Evolutionary conservation across 768 basidiomycete species (phyloP), one percentile per base, ranked within the genome.

Genomic region (Tephrocybe sp.): DNA sequence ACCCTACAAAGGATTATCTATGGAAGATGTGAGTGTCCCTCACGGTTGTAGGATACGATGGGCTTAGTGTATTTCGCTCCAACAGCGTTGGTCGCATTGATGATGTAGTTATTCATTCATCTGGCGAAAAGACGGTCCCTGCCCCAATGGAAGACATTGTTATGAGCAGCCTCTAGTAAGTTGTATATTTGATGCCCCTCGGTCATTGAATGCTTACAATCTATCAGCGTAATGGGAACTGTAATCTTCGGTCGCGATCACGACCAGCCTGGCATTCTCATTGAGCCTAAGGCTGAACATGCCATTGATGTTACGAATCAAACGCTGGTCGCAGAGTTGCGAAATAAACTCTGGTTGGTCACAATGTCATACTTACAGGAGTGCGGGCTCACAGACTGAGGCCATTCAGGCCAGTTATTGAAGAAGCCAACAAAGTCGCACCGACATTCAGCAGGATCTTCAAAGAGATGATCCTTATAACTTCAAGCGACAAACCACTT

Each of bases 391-490:
- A 17, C 20, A 20, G n/a, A 20, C 9, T 30, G 0, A 12, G 3
- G 4, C 12, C 9, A 3, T 34, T 15, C 48, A 76, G 71, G 70
- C 65, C 62, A 1, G 54, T 63, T 9, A 68, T 77, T 1, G 75
- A 75, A 34, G 68, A 74, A 23, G 76, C 75, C 1, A 79, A 78
- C 55, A 63, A 51, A 14, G 58, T 59, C 3, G 69, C 72, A 0
- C 75, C 77, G 0, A 49, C 65, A 0, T 76, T 70, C 40, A 75
- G 73, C 48, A 65, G 71, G 12, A 68, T 78, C 4, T 77, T 75
- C 61, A 76, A 75, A 50, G 75, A 82, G 54, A 76, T 81, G 76
- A 76, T 83, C 32, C 33, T 80, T 25, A 64, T 80, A 12, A 67
- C 78, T 0, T 60, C 65, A 6, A 56, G 59, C 3, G 65, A 63